Percentiles rank a stretch among this genome's conserved stretches.
These are phyloP conservation scores for Zarea fungicola DNA, from an alignment of 2,329 filamentous ascomycete species.

Conservation along the genomic window DNA sequence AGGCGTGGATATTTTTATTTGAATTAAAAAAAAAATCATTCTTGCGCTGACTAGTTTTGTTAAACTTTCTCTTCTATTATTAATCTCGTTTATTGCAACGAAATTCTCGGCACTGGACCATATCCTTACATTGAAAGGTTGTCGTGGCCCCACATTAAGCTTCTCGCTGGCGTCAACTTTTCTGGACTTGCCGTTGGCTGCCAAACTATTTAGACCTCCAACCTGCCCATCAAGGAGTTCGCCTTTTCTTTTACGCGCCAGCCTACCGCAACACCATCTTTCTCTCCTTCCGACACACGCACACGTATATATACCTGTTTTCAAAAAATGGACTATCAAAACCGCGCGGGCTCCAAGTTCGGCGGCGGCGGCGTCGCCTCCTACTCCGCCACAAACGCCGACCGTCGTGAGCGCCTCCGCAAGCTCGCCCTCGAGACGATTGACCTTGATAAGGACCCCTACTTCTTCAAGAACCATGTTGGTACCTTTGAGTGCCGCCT, in stretches of 20 bases:
- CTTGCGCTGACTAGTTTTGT: too few species aligned
- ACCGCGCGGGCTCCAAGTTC: slow-evolving; percentile 95
- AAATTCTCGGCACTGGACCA: too few species aligned
- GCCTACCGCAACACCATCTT: background rate
- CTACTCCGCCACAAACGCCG: slow-evolving; percentile 87
- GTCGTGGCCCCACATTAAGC: too few species aligned
- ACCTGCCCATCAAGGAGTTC: too few species aligned
- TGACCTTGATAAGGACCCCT: slow-evolving; percentile 98
- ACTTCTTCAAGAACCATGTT: slow-evolving; percentile 99
- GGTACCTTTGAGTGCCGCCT: slow-evolving; percentile 97
- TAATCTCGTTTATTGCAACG: too few species aligned
- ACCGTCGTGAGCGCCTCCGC: slow-evolving; percentile 92
- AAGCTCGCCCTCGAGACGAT: slow-evolving; percentile 98
- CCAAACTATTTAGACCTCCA: too few species aligned
- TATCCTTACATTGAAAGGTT: too few species aligned
- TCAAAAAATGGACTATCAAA: slow-evolving; percentile 68
- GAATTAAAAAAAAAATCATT: too few species aligned
- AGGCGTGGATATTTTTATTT: too few species aligned
- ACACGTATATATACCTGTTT: background rate
- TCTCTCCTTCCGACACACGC: background rate
- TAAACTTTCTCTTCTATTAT: too few species aligned
- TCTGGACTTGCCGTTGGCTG: too few species aligned
- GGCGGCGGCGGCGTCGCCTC: slow-evolving; percentile 96
- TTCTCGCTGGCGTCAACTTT: too few species aligned
- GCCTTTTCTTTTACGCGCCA: background rate